Percentiles rank a stretch among this genome's conserved stretches.
phyloP scores from a whole-genome alignment of 179 eudicot species.

The Sideroxylon spinosum region DNA sequence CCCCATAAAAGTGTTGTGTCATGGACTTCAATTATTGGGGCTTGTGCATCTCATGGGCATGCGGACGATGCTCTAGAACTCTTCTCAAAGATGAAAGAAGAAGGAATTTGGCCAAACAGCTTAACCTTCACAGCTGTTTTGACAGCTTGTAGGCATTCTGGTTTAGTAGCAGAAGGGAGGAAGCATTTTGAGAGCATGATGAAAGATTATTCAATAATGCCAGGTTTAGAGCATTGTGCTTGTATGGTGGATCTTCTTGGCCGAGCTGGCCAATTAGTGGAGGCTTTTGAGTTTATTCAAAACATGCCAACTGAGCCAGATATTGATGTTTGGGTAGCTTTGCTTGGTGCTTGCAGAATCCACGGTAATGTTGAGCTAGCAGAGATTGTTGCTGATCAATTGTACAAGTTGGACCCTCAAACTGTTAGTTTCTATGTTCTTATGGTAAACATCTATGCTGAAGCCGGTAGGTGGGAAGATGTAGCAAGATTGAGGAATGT shows the following conservation, averaged over 20 bases:
- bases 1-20: constrained; percentile 28
- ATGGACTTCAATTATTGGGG: constrained; percentile 30
- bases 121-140: constrained; percentile 29
- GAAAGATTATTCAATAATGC: constrained; percentile 20
- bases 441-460: constrained; percentile 26
- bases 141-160: constrained; percentile 36
- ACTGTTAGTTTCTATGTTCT: constrained; percentile 17
- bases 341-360: constrained; percentile 31
- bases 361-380: constrained; percentile 28
- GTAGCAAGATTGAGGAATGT: constrained; percentile 19
- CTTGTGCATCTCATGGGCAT: constrained; percentile 33
- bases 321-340: constrained; percentile 28
- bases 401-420: constrained; percentile 18
- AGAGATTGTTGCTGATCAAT: constrained; percentile 17
- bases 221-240: constrained; percentile 23
- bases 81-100: constrained; percentile 25
- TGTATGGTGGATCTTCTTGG: constrained; percentile 33
- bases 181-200: constrained; percentile 29
- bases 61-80: constrained; percentile 24
- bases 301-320: constrained; percentile 15
- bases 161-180: constrained; percentile 30
- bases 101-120: constrained; percentile 25
- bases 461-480: constrained; percentile 37
- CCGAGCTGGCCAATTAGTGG: constrained; percentile 23
- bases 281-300: constrained; percentile 26